Percentiles rank a stretch among this genome's conserved stretches.
Conservation (phyloP, 352 stramenopile species). For the Pythium pyrilobum region DNA sequence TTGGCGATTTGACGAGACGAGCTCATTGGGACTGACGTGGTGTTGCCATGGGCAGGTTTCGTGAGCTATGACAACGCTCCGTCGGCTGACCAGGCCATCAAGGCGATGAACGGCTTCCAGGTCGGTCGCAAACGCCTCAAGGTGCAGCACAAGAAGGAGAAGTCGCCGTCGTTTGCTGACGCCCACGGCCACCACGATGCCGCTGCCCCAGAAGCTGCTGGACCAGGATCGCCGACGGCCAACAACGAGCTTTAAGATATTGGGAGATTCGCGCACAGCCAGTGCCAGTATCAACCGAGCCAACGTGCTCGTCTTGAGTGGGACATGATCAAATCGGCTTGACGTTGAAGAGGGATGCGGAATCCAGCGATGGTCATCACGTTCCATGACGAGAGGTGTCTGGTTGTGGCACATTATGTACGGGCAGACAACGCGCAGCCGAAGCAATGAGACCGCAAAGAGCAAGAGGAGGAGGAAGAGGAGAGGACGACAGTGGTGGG, state of each 20-base stretch:
- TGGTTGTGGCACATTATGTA: too few species aligned
- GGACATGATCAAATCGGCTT: background rate
- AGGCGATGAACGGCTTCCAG: slow-evolving; percentile 95
- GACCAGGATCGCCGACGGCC: slow-evolving; percentile 19
- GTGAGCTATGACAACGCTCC: slow-evolving; percentile 94
- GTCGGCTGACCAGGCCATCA: slow-evolving; percentile 91
- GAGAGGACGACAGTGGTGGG: too few species aligned
- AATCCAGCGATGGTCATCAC: too few species aligned
- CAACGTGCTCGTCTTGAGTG: background rate
- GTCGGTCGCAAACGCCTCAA: slow-evolving; percentile 96
- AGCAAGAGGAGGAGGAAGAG: background rate
- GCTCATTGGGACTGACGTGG: background rate
- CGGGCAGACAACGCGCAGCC: too few species aligned
- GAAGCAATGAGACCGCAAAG: background rate
- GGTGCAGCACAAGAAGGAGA: slow-evolving; percentile 94
- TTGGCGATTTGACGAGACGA: slow-evolving; percentile 15
- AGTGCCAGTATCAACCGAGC: background rate
- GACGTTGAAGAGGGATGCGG: too few species aligned
- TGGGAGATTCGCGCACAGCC: background rate
- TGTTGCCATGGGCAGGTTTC: slow-evolving; percentile 69
- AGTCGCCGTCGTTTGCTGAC: slow-evolving; percentile 68
- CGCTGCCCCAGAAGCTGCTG: slow-evolving; percentile 39
- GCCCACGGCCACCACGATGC: slow-evolving; percentile 47
- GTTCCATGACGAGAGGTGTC: too few species aligned
- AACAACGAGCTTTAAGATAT: slow-evolving; percentile 27